These are phyloP conservation scores for Zymoseptoria crescenta DNA, from an alignment of 2,329 filamentous ascomycete species.

Conservation along the genomic window DNA sequence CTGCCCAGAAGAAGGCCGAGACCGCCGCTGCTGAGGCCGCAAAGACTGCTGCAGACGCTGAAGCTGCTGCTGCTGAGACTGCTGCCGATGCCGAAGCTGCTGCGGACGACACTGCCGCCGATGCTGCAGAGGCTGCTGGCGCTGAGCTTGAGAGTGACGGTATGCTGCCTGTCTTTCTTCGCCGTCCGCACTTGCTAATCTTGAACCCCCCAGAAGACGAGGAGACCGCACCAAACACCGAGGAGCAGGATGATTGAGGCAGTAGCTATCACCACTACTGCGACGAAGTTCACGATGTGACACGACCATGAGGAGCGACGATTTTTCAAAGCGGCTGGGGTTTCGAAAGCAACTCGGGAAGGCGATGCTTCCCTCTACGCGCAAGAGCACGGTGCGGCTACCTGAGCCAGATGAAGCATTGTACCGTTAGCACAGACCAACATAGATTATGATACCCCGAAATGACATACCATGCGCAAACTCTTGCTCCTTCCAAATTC, in stretches of 20 bases:
- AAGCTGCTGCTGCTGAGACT: background rate
- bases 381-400: background rate
- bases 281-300: background rate
- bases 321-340: background rate
- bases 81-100: background rate
- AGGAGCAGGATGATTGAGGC: background rate
- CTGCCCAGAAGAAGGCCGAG: conserved; percentile 4
- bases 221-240: background rate
- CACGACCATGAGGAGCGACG: background rate
- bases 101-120: conserved; percentile 3
- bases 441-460: background rate
- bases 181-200: background rate
- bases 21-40: conserved; percentile 1
- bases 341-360: background rate
- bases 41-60: conserved; percentile 2
- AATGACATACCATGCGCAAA: background rate
- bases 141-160: conserved; percentile 1
- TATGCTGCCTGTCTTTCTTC: background rate
- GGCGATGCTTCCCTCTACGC: background rate
- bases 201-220: background rate
- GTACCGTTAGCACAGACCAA: background rate
- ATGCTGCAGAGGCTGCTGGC: conserved; percentile 4
- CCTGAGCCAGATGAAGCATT: background rate
- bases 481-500: background rate
- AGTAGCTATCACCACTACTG: background rate